Evolutionary conservation across 352 stramenopile species (phyloP).

Genomic region (Globisporangium camurandrum): DNA sequence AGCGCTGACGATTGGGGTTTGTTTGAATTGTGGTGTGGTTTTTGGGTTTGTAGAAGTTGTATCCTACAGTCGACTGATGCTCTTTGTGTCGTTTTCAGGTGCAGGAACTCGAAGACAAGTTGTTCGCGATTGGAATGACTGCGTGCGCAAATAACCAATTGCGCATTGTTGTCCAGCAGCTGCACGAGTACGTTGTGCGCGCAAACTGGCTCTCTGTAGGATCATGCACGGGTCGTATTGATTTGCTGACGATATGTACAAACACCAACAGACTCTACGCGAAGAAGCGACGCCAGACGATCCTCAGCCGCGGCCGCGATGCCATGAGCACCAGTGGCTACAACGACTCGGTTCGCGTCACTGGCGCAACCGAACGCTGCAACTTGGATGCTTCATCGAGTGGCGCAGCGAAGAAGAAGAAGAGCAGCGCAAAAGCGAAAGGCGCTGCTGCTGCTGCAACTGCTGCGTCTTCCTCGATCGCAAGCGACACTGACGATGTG

Average conservation of each 20-base stretch:
- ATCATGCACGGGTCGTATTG: too few relatives aligned
- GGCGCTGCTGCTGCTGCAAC: slow-evolving; percentile 6
- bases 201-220: background rate
- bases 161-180: slow-evolving; percentile 42
- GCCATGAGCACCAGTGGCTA: slow-evolving; percentile 56
- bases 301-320: slow-evolving; percentile 41
- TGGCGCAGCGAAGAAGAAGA: slow-evolving; percentile 29
- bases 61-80: background rate
- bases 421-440: slow-evolving; percentile 1
- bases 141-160: slow-evolving; percentile 49
- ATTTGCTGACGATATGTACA: background rate
- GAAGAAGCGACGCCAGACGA: slow-evolving; percentile 57
- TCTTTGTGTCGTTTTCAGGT: slow-evolving; percentile 20
- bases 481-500: slow-evolving; percentile 21
- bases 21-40: background rate
- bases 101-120: slow-evolving; percentile 34
- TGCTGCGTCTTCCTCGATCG: too few relatives aligned
- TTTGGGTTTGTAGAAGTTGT: background rate
- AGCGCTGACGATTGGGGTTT: slow-evolving; percentile 28
- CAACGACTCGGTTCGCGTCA: slow-evolving; percentile 53
- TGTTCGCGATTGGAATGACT: slow-evolving; percentile 39
- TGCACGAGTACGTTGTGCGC: slow-evolving; percentile 38
- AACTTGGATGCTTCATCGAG: slow-evolving; percentile 32
- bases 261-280: slow-evolving; percentile 64
- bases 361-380: slow-evolving; percentile 39